Evolutionary conservation across 2,329 filamentous ascomycete genomes (phyloP).

Genomic region (Amauroascus verrucosus): DNA sequence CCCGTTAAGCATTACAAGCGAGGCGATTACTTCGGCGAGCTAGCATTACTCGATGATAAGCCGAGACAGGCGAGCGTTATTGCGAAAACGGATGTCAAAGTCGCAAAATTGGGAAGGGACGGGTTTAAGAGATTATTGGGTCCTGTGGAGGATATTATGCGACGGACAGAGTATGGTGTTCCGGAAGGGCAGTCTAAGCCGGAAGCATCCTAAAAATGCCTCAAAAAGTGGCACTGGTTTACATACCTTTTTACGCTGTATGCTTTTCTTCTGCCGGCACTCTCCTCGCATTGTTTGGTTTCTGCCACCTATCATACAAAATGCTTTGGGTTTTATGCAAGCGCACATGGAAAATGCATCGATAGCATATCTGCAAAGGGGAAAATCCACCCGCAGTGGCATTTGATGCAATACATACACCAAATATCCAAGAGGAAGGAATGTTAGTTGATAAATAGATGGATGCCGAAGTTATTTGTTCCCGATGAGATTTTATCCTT

Average conservation of each 20-base stretch:
- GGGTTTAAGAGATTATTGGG: slow-evolving; percentile 90
- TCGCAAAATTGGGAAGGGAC: slow-evolving; percentile 82
- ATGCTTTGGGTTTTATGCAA: background rate
- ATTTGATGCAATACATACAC: background rate
- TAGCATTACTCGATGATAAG: slow-evolving; percentile 85
- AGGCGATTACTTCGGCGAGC: slow-evolving; percentile 94
- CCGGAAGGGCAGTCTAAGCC: background rate
- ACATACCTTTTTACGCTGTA: background rate
- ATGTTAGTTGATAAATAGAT: background rate
- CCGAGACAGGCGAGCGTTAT: slow-evolving; percentile 84
- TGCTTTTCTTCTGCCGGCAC: background rate
- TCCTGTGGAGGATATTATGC: slow-evolving; percentile 88
- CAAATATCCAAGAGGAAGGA: background rate
- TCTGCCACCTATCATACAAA: background rate
- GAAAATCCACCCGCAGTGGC: background rate
- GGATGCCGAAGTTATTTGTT: background rate
- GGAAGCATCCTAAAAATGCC: background rate
- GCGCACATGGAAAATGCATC: background rate
- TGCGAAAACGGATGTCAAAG: slow-evolving; percentile 77
- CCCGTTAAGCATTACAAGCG: slow-evolving; percentile 74
- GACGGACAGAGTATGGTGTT: slow-evolving; percentile 47
- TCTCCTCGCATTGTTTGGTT: background rate
- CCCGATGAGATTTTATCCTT: no score
- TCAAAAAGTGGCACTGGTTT: background rate
- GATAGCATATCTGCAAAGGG: background rate